Evolutionary conservation across 2,329 filamentous ascomycete genomes (phyloP).

Genomic region (Botrytis fabae): DNA sequence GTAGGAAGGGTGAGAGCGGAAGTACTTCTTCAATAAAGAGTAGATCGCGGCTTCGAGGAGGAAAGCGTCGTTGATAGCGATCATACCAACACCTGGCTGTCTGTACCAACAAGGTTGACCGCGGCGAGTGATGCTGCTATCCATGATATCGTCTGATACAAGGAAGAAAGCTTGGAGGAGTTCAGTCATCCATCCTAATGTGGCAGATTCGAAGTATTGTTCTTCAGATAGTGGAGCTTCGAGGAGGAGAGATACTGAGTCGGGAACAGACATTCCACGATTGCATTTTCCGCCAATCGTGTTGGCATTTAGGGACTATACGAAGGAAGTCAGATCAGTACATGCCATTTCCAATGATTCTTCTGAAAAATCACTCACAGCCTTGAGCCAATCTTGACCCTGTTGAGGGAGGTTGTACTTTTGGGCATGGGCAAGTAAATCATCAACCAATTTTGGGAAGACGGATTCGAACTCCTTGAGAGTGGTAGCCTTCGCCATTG

Average conservation of each 20-base stretch:
- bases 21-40: conserved; percentile 88
- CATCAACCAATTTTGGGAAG: conserved; percentile 82
- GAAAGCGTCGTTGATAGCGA: conserved; percentile 98
- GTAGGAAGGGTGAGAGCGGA: conserved; percentile 83
- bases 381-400: conserved; percentile 81
- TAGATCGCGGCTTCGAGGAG: conserved; percentile 93
- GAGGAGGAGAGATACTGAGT: conserved; percentile 81
- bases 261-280: conserved; percentile 95
- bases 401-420: conserved; percentile 80
- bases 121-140: conserved; percentile 89
- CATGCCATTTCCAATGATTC: conserved; percentile 4
- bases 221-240: conserved; percentile 69
- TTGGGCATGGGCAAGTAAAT: conserved; percentile 75
- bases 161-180: conserved; percentile 98
- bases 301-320: conserved; percentile 79
- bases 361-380: conserved; percentile 28
- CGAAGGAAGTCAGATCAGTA: conserved; percentile 22
- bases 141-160: conserved; percentile 98
- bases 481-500: conserved; percentile 70
- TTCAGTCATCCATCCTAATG: conserved; percentile 96
- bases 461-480: conserved; percentile 86
- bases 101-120: conserved; percentile 97
- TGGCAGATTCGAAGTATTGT: conserved; percentile 85
- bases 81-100: conserved; percentile 83
- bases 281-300: conserved; percentile 96